Evolutionary conservation across 2,329 filamentous ascomycete species (phyloP).

Genomic region (Cercospora berteroae): DNA sequence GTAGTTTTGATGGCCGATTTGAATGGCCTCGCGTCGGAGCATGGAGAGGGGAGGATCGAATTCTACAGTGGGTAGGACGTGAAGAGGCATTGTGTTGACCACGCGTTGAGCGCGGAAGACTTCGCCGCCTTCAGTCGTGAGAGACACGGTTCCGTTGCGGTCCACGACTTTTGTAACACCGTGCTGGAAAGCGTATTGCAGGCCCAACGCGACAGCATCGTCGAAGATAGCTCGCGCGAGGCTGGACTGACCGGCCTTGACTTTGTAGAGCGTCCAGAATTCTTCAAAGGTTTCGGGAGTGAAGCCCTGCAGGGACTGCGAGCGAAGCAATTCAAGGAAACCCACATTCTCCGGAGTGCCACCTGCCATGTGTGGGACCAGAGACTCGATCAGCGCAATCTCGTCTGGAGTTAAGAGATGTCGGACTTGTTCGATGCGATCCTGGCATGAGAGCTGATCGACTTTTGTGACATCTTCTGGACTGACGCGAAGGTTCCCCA

Average conservation of each 20-base stretch:
- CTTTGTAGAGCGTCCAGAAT: background rate
- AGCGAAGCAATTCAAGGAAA: background rate
- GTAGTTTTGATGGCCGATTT: conserved; percentile 33
- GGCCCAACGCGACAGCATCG: background rate
- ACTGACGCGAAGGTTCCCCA: too few species aligned
- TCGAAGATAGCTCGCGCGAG: background rate
- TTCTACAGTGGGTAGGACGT: conserved; percentile 23
- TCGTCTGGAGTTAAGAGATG: too few species aligned
- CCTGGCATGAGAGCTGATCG: too few species aligned
- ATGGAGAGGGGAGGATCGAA: conserved; percentile 34
- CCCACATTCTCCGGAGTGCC: too few species aligned
- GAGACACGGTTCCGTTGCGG: too few species aligned
- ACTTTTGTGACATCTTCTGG: too few species aligned
- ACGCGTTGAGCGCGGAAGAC: conserved; percentile 13
- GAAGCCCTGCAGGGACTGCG: background rate
- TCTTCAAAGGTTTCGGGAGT: background rate
- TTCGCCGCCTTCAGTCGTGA: background rate
- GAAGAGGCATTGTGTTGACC: conserved; percentile 28
- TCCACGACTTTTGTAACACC: too few species aligned
- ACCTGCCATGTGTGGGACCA: too few species aligned
- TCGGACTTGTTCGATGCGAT: too few species aligned
- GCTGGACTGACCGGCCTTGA: background rate
- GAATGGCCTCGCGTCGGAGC: conserved; percentile 30
- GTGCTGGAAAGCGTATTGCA: too few species aligned
- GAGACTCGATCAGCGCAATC: too few species aligned